Evolutionary conservation across 257 asterid species (phyloP).

Genomic region (Agastache rugosa): DNA sequence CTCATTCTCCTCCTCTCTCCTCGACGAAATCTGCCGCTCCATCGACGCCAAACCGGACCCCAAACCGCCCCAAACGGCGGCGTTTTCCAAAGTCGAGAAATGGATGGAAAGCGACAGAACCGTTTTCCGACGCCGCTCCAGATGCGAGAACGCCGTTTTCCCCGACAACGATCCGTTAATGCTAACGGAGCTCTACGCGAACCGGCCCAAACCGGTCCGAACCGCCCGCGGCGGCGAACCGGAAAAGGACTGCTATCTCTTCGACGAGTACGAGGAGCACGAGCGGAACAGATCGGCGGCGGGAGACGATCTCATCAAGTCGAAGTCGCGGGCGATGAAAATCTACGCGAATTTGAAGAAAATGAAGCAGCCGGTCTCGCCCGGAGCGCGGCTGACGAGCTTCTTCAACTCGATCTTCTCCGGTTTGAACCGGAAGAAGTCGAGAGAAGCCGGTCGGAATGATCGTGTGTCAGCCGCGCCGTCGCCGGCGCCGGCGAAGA

Average conservation of each 20-base stretch:
- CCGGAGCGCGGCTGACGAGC: slow-evolving; percentile 59
- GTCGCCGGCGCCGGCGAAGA: slow-evolving; percentile 31
- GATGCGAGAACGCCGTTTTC: slow-evolving; percentile 30
- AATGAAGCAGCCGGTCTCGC: slow-evolving; percentile 67
- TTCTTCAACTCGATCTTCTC: slow-evolving; percentile 59
- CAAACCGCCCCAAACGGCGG: neutral
- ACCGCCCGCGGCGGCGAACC: slow-evolving; percentile 17
- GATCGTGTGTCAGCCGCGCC: slow-evolving; percentile 10
- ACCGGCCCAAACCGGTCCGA: slow-evolving; percentile 42
- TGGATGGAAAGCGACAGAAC: slow-evolving; percentile 43
- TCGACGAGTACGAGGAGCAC: slow-evolving; percentile 32
- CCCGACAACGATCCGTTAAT: slow-evolving; percentile 48
- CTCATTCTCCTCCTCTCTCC: slow-evolving; percentile 75
- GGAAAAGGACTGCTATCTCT: slow-evolving; percentile 11
- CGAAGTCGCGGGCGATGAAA: slow-evolving; percentile 55
- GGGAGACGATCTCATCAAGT: slow-evolving; percentile 40
- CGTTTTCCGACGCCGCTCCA: slow-evolving; percentile 14
- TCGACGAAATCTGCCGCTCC: slow-evolving; percentile 77
- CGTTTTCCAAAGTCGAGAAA: slow-evolving; percentile 38
- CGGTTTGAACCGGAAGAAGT: slow-evolving; percentile 44
- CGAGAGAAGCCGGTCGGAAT: slow-evolving; percentile 9
- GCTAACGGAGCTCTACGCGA: slow-evolving; percentile 46
- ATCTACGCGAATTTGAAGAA: slow-evolving; percentile 60
- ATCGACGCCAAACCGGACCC: slow-evolving; percentile 52
- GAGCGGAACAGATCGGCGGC: neutral